Percentiles rank a stretch among this genome's conserved stretches.
Evolutionary conservation across 2,329 filamentous ascomycete genomes (phyloP).

Genomic region (Fusarium aywerte): DNA sequence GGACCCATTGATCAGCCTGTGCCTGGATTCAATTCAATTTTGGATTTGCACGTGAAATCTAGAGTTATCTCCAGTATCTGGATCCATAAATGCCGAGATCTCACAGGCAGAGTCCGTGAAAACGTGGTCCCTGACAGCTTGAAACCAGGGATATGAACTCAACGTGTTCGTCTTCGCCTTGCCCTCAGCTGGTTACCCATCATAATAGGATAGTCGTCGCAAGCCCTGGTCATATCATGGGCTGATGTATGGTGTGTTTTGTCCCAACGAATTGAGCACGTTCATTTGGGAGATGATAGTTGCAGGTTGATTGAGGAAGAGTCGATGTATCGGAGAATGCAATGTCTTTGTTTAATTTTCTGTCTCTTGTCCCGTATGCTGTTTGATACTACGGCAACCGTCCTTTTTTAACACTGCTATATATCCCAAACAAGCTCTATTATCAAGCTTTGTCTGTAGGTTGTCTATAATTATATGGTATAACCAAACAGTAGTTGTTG

Average conservation of each 20-base stretch:
- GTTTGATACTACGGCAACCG: neutral
- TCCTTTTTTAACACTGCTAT: too few relatives aligned
- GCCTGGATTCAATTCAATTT: neutral
- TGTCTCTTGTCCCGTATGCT: neutral
- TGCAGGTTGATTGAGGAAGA: slow-evolving; percentile 15
- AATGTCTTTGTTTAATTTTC: neutral
- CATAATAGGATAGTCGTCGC: neutral
- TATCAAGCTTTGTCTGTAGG: neutral
- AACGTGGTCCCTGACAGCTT: neutral
- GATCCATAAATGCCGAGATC: slow-evolving; percentile 3
- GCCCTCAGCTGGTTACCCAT: neutral
- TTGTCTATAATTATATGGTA: neutral
- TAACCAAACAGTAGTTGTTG: neutral
- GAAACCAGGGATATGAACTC: neutral
- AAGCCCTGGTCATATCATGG: slow-evolving; percentile 21
- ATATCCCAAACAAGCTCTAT: neutral
- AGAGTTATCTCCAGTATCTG: neutral
- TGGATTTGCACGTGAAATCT: slow-evolving; percentile 18
- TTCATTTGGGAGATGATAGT: neutral
- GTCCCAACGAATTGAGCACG: slow-evolving; percentile 10
- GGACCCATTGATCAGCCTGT: slow-evolving; percentile 22
- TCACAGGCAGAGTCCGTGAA: neutral
- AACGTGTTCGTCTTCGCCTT: slow-evolving; percentile 18
- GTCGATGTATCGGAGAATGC: neutral
- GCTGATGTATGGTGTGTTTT: slow-evolving; percentile 36